Conservation (phyloP, 805 yeast species). For the Cyberlindnera samutprakarnensis region DNA sequence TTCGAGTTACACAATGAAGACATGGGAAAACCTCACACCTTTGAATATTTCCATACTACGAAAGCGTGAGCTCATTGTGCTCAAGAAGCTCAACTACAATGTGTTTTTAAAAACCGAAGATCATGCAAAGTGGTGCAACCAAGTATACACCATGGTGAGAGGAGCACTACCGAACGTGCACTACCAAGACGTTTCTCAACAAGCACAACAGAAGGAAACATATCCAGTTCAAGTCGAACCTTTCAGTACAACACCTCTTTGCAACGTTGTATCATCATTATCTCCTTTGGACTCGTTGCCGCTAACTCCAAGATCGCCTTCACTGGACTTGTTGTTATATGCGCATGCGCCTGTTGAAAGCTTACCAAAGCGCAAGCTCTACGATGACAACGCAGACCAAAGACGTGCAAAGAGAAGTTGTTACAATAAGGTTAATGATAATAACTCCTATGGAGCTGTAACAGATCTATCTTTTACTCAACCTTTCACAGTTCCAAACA, state of each 20-base stretch:
- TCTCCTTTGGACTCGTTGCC: conserved; percentile 7
- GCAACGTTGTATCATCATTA: too few relatives aligned
- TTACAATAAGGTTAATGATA: background rate
- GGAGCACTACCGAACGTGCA: too few relatives aligned
- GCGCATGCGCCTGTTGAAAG: background rate
- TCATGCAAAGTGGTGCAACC: conserved; percentile 8
- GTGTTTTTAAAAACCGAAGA: conserved; percentile 13
- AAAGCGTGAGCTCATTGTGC: conserved; percentile 12
- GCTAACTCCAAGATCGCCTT: conserved; percentile 19
- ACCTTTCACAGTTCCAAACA: background rate
- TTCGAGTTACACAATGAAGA: conserved; percentile 41
- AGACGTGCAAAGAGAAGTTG: too few relatives aligned
- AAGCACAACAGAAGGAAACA: too few relatives aligned
- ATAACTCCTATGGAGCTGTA: background rate
- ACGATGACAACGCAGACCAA: too few relatives aligned
- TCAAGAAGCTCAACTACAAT: conserved; percentile 18
- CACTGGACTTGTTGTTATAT: conserved; percentile 3
- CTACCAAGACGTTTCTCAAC: too few relatives aligned
- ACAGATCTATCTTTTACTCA: background rate
- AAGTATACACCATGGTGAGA: conserved; percentile 6
- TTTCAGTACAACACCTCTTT: too few relatives aligned
- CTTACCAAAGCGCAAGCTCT: background rate
- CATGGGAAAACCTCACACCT: conserved; percentile 33
- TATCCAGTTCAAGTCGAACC: too few relatives aligned
- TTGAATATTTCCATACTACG: conserved; percentile 10